Base-by-base conservation (phyloP, 2,329 filamentous ascomycete species). In the Aspergillus ochraceoroseus region DNA sequence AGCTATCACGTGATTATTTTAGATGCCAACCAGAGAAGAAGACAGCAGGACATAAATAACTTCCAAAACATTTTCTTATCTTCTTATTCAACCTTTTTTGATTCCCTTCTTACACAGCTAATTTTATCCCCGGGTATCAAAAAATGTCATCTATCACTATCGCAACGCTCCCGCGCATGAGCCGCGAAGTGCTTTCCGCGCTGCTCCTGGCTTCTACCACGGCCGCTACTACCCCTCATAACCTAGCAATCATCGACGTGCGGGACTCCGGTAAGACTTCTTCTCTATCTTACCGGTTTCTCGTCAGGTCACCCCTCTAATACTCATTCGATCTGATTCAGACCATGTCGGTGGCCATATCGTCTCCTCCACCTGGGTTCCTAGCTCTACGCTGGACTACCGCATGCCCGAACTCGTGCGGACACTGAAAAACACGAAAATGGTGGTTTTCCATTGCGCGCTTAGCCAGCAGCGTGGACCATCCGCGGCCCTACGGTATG, bases 271-370 rank as follows among this genome's bases (percentile, higher is more conserved):
- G 83, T 85, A 65, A 39, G 68, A 18, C 26, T 22, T 30, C 12
- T 18, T 4, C 5, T 18, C 14, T 3, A 12, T 3, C 6, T 14
- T 34, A 5, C 6, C 12, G n/a, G n/a, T n/a, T n/a, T n/a, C n/a
- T n/a, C n/a, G n/a, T n/a, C n/a, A n/a, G n/a, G n/a, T n/a, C n/a
- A n/a, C n/a, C n/a, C n/a, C n/a, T n/a, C n/a, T n/a, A n/a, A n/a
- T n/a, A n/a, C n/a, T n/a, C n/a, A n/a, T n/a, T n/a, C n/a, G n/a
- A n/a, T n/a, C n/a, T n/a, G n/a, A n/a, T n/a, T 5, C 51, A 87
- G 90, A 96, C 66, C 82, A 92, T 66, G 75, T 95, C 32, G 90
- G 90, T 52, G 90, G 90, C 20, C 89, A 95, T 67, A 95, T 96
- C 66, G 74, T 74, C 44, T 79, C 80, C 44, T 85, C 82, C 22